Base-by-base conservation (phyloP, 192 early-diverging fungal species). In the Coemansia sp. region DNA sequence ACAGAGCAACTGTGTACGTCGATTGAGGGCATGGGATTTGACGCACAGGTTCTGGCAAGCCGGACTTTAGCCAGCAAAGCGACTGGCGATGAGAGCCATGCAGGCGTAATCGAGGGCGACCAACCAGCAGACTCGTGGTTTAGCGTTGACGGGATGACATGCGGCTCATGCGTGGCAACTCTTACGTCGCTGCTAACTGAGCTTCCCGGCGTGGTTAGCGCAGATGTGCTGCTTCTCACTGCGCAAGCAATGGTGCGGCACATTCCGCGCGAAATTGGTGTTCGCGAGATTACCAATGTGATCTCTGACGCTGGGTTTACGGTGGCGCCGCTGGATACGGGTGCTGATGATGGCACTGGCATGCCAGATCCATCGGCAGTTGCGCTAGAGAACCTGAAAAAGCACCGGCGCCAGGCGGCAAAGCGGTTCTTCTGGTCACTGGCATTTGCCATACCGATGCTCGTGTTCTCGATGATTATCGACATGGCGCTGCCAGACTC, bases 101-200 rank as follows among this genome's bases (percentile, higher is more conserved):
- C 59, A 3, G 38, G 22, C 38, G 56, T 63, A 15, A 52, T 55
- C 15, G 60, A 52, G 17, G 77, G 77, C 6, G 53, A 54, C 4
- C 51, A 41, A 22, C 72, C 77, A 27, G 69, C 71, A 2, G 73
- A 75, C 2, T 71, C 72, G 8, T 80, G 73, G 72, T 80, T 75
- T 48, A 71, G 47, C 19, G 83, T 98, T 8, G 83, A 83, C 35
- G 96, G 96, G 5, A 98, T 98, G 96, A 96, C 96, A 17, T 98
- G 95, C 75, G 88, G 93, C 3, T 86, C 90, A 0, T 98, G 96
- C 70, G 95, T 98, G 0, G 85, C 85, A 14, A 86, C 87, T 2
- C 87, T 98, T 29, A 92, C 95, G 71, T 85, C 83, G n/a, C 72
- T 88, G 4, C 66, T 97, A 22, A 66, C 72, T 8, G 68, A 52